Conservation (phyloP, 1,284 basidiomycete species). For the Tilletia horrida region DNA sequence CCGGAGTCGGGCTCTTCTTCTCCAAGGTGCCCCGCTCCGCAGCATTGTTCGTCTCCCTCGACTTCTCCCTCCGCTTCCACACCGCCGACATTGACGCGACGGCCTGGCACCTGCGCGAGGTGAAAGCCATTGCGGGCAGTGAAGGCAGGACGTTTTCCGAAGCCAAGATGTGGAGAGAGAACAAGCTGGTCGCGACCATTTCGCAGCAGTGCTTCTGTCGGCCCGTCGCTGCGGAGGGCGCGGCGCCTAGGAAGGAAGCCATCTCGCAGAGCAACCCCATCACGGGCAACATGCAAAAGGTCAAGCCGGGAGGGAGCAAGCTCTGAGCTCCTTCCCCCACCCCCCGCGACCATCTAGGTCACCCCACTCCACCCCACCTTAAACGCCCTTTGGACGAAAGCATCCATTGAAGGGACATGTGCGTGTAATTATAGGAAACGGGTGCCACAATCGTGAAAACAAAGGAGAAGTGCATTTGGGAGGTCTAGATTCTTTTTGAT, state of each 20-base stretch:
- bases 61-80: slow-evolving; percentile 20
- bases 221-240: too few relatives aligned
- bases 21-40: neutral
- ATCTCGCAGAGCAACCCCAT: slow-evolving; percentile 12
- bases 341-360: too few relatives aligned
- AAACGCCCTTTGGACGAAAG: too few relatives aligned
- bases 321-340: too few relatives aligned
- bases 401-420: too few relatives aligned
- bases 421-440: too few relatives aligned
- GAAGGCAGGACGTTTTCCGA: slow-evolving; percentile 11
- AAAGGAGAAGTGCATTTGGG: too few relatives aligned
- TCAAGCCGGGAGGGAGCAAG: too few relatives aligned
- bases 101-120: slow-evolving; percentile 18
- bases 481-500: too few relatives aligned
- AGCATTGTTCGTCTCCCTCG: slow-evolving; percentile 17
- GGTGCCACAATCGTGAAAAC: too few relatives aligned
- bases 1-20: slow-evolving; percentile 5
- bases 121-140: neutral
- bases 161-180: neutral
- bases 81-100: slow-evolving; percentile 14
- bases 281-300: too few relatives aligned
- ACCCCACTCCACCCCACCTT: too few relatives aligned
- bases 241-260: neutral
- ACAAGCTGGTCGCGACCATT: neutral
- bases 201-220: slow-evolving; percentile 12